phyloP scores from a whole-genome alignment of 1,284 basidiomycete species.

The Ustilago vetiveriae region DNA sequence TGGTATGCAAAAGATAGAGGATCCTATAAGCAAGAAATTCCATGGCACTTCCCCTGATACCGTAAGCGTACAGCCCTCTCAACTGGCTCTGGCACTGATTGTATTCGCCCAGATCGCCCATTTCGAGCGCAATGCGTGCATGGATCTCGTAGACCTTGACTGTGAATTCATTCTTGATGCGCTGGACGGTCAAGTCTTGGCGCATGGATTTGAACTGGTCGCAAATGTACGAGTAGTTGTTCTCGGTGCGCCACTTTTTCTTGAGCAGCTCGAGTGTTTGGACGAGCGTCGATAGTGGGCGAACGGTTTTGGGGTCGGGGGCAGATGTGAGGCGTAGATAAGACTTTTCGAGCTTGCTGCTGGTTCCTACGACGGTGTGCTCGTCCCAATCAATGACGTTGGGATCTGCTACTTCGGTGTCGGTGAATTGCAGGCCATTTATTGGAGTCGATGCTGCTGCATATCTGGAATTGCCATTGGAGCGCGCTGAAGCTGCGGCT shows the following conservation, averaged over 20 bases:
- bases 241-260: constrained; percentile 84
- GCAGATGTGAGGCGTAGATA: constrained; percentile 96
- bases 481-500: background rate
- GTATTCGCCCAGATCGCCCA: constrained; percentile 97
- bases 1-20: constrained; percentile 91
- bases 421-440: constrained; percentile 14
- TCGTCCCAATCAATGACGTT: constrained; percentile 96
- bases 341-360: constrained; percentile 88
- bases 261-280: constrained; percentile 88
- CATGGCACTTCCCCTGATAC: constrained; percentile 86
- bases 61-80: constrained; percentile 88
- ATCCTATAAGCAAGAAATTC: constrained; percentile 99
- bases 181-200: constrained; percentile 98
- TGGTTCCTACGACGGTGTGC: constrained; percentile 92
- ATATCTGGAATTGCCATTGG: constrained; percentile 10
- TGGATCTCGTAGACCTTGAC: constrained; percentile 98
- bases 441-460: constrained; percentile 10
- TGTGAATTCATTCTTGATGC: constrained; percentile 98
- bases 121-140: constrained; percentile 93
- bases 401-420: constrained; percentile 45
- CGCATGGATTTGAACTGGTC: constrained; percentile 98
- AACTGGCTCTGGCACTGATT: constrained; percentile 96
- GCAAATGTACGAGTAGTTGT: constrained; percentile 90
- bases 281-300: constrained; percentile 84
- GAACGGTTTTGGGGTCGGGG: constrained; percentile 91